Evolutionary conservation across 257 asterid species (phyloP), one percentile per base, ranked within the genome.

Genomic region (Echites panduratus): DNA sequence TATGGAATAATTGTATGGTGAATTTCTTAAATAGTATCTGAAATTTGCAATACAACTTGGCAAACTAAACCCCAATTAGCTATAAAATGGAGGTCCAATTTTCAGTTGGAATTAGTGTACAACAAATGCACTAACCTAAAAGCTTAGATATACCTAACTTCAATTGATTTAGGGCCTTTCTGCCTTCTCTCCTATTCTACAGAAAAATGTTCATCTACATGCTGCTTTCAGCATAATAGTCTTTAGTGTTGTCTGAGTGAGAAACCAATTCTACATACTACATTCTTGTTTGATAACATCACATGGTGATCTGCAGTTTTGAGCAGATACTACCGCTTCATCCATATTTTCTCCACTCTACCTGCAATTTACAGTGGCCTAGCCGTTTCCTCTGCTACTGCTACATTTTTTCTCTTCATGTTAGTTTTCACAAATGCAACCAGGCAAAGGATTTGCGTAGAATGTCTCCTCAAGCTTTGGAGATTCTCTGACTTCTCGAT

Each of bases 361-460:
- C 44, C 19, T 14, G 24, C 32, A 19, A 17, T 58, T 58, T 5
- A 5, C 40, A 12, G 65, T 11, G 40, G 65, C 13, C 12, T 22
- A 53, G 20, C 49, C 26, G 2, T 52, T 52, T 52, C 26, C 58
- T 58, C 20, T 20, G 40, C 19, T 58, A 26, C 26, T 50, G 57
- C 57, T 19, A 0, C 26, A 19, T 7, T 4, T 19, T 26, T 26
- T 20, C 19, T 58, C 3, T 10, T 5, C 26, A 11, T 13, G 29
- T 49, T 71, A 64, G 19, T 78, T 43, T 78, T 75, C 72, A 75
- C 84, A 80, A 70, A 82, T 27, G 77, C 86, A 82, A 41, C 84
- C 86, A 9, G 84, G 86, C 75, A 76, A 75, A 67, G 84, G 86
- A 74, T 82, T 79, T 45, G 86, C 76, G 22, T 79, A 83, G 76